Base-by-base conservation (phyloP, 108 stramenopile genomes). In the Conticribra guillardii region DNA sequence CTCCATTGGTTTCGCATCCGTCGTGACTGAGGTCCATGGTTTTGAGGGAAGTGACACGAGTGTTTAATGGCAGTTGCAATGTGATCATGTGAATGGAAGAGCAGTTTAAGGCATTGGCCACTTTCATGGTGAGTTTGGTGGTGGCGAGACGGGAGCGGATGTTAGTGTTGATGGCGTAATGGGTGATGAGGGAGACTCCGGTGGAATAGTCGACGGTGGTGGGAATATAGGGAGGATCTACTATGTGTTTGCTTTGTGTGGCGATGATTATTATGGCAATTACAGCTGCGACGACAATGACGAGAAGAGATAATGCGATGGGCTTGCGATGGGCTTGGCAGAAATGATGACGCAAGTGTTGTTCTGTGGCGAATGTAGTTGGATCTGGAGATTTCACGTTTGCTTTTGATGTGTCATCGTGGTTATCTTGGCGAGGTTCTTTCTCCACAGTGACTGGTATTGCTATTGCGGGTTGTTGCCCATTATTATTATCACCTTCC, bases 41-140 rank as follows among this genome's bases (percentile, higher is more conserved):
- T 26, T 63, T 63, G 8, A 63, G 19, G 1, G 61, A 63, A n/a
- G 47, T 29, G 4, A 63, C 48, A 14, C 61, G 46, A 2, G 61
- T 49, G 22, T 63, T 63, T 28, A 63, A 30, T 14, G 61, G 61
- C 14, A 63, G 48, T 41, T 63, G 61, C 9, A 63, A 19, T 14
- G 61, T 49, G 9, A 63, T 29, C 27, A 49, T 30, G 28, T 63
- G 61, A 16, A 63, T 45, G 21, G 61, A 63, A 49, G 61, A 63
- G 22, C 61, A 63, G 48, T 63, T 49, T 46, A 63, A 28, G 16
- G 28, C 61, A 63, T 63, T 63, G 9, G 24, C 9, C 16, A 63
- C 61, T 19, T 26, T 27, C 61, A 63, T 63, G 7, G 61, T 63
- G 9, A 63, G 24, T 8, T 28, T 63, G 18, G 47, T 63, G 14